Evolutionary conservation across 179 eudicot genomes (phyloP), one percentile per base, ranked within the genome.

Genomic region (Beta macrorhiza): DNA sequence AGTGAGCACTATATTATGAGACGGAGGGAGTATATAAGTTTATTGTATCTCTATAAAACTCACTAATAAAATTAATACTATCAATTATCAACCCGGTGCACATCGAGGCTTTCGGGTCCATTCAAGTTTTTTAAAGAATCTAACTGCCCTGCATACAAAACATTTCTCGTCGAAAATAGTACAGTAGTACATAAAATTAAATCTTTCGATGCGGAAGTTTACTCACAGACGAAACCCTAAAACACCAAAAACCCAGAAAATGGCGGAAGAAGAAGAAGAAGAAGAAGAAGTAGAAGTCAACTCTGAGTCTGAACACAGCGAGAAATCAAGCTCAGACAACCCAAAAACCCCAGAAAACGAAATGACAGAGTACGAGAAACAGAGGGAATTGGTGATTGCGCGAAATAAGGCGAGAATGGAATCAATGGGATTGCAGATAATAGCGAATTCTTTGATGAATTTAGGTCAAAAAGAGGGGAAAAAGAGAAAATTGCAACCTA

Each of bases 351-450:
- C n/a, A 53, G 67, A 73, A 63, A 85, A 74, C 47, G 74, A 57
- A 52, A 32, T 44, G 2, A 78, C 89, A 0, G 86, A 89, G 19
- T 94, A 94, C 77, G 98, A 94, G 86, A 89, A 75, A 70, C 88
- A 87, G 83, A 90, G 98, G 72, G 16, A 84, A 88, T 81, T 81
- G 70, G 89, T 90, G 68, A 93, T 94, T 51, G 89, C 91, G 15
- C 92, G 87, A 59, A 94, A 93, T 76, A 90, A 75, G 69, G 90
- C 86, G 5, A 89, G 93, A 85, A 89, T 93, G 91, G 89, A 90
- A 67, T 90, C 93, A 3, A 15, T 93, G 86, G 97, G 98, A 0
- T 85, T 93, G 84, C 83, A 61, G 3, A 91, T 83, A 58, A 86
- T 88, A 81, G 96, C 91, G 0, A 81, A 67, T 85, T 88, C 92